Base-by-base conservation (phyloP, 306 rosid genomes). In the Dalbergia cultrata region DNA sequence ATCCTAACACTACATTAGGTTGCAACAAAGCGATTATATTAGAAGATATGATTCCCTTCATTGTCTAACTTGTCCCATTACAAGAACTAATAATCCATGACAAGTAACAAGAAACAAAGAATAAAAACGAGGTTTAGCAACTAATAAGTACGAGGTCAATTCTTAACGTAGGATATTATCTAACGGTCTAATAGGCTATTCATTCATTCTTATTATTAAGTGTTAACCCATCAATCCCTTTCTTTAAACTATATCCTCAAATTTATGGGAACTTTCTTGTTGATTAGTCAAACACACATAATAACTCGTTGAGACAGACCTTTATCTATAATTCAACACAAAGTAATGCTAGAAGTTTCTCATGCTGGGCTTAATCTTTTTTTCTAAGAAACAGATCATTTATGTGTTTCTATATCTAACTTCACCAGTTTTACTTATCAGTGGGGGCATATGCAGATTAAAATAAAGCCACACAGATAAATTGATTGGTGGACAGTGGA, bases 201-300 rank as follows among this genome's bases (percentile, higher is more conserved):
- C 2, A 26, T 26, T 49, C 33, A 19, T 60, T 52, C 14, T 14
- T 52, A 10, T 47, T 50, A 50, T 50, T n/a, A 54, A 54, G 4
- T 54, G 63, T 69, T 65, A 77, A 56, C 49, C 85, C 67, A 77
- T 87, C 89, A 80, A 81, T 87, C 90, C 49, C 81, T 87, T 85
- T 84, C 86, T 34, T 59, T 44, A 72, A 57, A 34, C 39, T 74
- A 57, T 35, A 81, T 45, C 60, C 74, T 73, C 63, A 65, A 35
- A 33, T 75, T 9, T 33, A 64, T 41, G 35, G 16, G 17, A 8
- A 52, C 45, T 58, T 56, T 67, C 31, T 39, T 66, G 60, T 60
- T 75, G 22, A 77, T 57, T 69, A 69, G 73, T 74, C 72, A 81
- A 73, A 41, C 54, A 45, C 65, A 45, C 71, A 78, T 37, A 47